A percentile compares a stretch with the other conserved stretches of the same genome.
Evolutionary conservation across 2,329 filamentous ascomycete species (phyloP).

Genomic region (Ascochyta fabae): DNA sequence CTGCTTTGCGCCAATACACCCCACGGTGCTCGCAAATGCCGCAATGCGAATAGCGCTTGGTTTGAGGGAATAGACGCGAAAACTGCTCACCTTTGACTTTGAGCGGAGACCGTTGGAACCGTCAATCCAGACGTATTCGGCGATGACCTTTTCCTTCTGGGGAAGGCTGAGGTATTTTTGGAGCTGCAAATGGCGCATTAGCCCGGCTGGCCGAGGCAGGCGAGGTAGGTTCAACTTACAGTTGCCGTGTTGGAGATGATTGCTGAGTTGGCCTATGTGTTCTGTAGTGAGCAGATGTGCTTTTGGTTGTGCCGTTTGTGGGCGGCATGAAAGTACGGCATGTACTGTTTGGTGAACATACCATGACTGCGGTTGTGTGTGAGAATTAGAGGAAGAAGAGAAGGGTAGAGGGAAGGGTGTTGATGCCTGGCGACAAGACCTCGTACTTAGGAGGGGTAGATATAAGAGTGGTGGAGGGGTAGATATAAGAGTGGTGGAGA

Average conservation of each 20-base stretch:
- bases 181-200: conserved; percentile 64
- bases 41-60: conserved; percentile 8
- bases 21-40: conserved; percentile 15
- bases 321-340: conserved; percentile 1
- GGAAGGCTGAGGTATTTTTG: conserved; percentile 90
- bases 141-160: conserved; percentile 87
- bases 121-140: conserved; percentile 98
- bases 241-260: conserved; percentile 57
- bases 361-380: conserved; percentile 41
- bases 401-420: conserved; percentile 6
- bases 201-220: conserved; percentile 21
- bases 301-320: not conserved
- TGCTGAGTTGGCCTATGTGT: conserved; percentile 47
- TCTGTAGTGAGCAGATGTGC: conserved; percentile 21
- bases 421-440: conserved; percentile 17
- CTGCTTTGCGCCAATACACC: conserved; percentile 10
- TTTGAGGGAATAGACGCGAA: conserved; percentile 14
- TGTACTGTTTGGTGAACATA: conserved; percentile 22
- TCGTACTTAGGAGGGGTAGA: conserved; percentile 26
- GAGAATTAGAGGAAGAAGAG: conserved; percentile 16
- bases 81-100: conserved; percentile 85
- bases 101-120: conserved; percentile 82
- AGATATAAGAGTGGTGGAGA: conserved; percentile 18
- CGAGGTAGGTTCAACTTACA: conserved; percentile 46
- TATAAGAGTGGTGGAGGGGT: conserved; percentile 21